A percentile compares a stretch with the other conserved stretches of the same genome.
Conservation (phyloP, 1,284 basidiomycete genomes). For the Sanghuangporus weigelae region DNA sequence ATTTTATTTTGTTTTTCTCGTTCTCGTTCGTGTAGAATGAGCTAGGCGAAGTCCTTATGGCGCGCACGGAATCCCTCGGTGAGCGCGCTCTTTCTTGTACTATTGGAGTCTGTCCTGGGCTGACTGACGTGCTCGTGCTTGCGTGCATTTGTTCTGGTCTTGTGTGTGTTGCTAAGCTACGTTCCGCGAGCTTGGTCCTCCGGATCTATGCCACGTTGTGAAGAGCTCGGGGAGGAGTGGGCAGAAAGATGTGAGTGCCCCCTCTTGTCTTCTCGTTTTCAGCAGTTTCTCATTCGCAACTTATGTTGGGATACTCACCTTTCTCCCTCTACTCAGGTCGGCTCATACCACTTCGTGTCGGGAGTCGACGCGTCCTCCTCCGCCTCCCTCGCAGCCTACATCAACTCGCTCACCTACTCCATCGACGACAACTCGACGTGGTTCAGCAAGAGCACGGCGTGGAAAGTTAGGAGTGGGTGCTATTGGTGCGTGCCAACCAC, state of each 20-base stretch:
- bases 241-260: slow-evolving; percentile 79
- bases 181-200: slow-evolving; percentile 95
- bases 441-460: slow-evolving; percentile 85
- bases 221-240: slow-evolving; percentile 85
- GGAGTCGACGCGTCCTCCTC: slow-evolving; percentile 97
- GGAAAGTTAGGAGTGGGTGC: slow-evolving; percentile 91
- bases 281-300: background rate
- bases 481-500: slow-evolving; percentile 67
- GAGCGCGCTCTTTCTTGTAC: slow-evolving; percentile 29
- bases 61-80: slow-evolving; percentile 92
- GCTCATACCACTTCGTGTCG: slow-evolving; percentile 93
- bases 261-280: background rate
- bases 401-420: slow-evolving; percentile 94
- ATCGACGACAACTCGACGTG: slow-evolving; percentile 90
- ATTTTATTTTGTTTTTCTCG: no score
- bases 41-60: slow-evolving; percentile 84
- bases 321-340: slow-evolving; percentile 47
- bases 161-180: slow-evolving; percentile 50
- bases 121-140: no score
- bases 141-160: slow-evolving; percentile 9
- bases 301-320: background rate
- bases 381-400: slow-evolving; percentile 94
- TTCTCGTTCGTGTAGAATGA: slow-evolving; percentile 56
- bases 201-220: slow-evolving; percentile 94
- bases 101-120: background rate